phyloP scores from a whole-genome alignment of 2,329 filamentous ascomycete species.

The Fusarium vanettenii region DNA sequence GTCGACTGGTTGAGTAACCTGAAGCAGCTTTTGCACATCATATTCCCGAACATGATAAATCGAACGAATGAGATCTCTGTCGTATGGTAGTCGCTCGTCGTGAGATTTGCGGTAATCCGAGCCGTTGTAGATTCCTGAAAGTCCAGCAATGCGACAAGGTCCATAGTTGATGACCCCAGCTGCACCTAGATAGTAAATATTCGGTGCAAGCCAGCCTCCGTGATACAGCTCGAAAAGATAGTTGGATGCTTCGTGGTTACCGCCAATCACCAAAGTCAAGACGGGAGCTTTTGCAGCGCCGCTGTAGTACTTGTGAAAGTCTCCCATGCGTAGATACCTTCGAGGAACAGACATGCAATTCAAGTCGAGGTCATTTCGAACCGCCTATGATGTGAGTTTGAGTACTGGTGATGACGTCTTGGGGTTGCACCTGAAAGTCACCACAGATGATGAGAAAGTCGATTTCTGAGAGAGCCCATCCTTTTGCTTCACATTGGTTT shows the following conservation, averaged over 20 bases:
- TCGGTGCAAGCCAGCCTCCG: slow-evolving; percentile 94
- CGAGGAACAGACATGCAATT: slow-evolving; percentile 87
- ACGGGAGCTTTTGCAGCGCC: slow-evolving; percentile 82
- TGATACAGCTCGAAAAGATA: slow-evolving; percentile 93
- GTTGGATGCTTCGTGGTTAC: slow-evolving; percentile 93
- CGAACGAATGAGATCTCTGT: slow-evolving; percentile 75
- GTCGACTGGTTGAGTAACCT: slow-evolving; percentile 84
- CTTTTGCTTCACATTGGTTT: slow-evolving; percentile 4
- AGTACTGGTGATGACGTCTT: not conserved
- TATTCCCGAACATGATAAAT: slow-evolving; percentile 93
- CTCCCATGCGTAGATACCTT: slow-evolving; percentile 87
- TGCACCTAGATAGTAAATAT: slow-evolving; percentile 95
- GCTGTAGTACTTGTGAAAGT: slow-evolving; percentile 94
- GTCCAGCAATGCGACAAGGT: slow-evolving; percentile 83
- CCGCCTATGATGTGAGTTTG: slow-evolving; percentile 63
- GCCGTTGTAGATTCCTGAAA: slow-evolving; percentile 94
- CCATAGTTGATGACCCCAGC: slow-evolving; percentile 90
- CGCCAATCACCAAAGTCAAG: slow-evolving; percentile 89
- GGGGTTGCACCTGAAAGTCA: slow-evolving; percentile 79
- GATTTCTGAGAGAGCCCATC: slow-evolving; percentile 59
- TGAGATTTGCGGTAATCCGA: slow-evolving; percentile 86
- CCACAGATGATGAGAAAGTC: slow-evolving; percentile 94
- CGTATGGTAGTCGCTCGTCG: slow-evolving; percentile 87
- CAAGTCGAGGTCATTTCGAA: slow-evolving; percentile 88
- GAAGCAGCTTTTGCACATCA: slow-evolving; percentile 86